Conservation (phyloP, 176 grass and related monocot species). For the Microstegium vimineum region DNA sequence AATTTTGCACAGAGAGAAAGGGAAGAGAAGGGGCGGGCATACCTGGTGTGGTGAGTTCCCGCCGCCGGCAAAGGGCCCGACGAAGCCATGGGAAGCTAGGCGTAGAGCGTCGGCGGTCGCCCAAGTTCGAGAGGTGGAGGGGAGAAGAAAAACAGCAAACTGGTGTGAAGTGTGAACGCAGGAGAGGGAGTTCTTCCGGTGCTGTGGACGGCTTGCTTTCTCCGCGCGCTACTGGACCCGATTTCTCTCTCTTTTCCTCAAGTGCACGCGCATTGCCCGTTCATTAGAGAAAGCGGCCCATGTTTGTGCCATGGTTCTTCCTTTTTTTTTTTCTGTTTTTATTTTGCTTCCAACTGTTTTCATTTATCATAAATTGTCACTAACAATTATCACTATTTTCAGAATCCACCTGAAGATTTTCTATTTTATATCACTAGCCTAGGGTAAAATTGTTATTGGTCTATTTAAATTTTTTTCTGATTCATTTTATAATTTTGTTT, state of each 20-base stretch:
- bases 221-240: neutral
- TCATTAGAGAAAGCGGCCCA: neutral
- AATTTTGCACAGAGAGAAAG: neutral
- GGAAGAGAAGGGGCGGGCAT: neutral
- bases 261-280: neutral
- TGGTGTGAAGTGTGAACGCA: no score
- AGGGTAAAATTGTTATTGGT: no score
- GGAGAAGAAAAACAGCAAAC: neutral
- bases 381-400: neutral
- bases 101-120: neutral
- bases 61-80: neutral
- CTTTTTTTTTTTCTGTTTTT: neutral
- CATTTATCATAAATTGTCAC: neutral
- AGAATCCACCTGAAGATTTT: neutral
- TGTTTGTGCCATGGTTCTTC: neutral
- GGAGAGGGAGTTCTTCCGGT: no score
- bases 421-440: no score
- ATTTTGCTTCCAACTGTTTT: neutral
- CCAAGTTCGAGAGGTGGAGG: no score
- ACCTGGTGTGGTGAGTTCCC: neutral
- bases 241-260: neutral
- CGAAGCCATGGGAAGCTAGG: neutral
- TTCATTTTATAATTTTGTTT: no score
- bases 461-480: neutral
- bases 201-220: no score